Base-by-base conservation (phyloP, 768 basidiomycete genomes). In the Termitomyces sp. region DNA sequence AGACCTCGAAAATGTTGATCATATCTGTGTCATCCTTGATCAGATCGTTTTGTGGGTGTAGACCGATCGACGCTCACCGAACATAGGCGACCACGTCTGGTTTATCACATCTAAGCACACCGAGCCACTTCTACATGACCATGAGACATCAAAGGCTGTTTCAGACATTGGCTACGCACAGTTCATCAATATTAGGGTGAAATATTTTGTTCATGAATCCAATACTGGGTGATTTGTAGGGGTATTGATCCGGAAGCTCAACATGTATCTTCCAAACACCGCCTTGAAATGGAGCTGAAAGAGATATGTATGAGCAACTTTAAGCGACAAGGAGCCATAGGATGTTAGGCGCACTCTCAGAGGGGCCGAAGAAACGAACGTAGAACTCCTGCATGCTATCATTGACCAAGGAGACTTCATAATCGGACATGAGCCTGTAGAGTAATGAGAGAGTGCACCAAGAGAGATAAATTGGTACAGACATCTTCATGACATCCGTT, bases 161-260 rank as follows among this genome's bases (percentile, higher is more conserved):
- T 42, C 36, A 41, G 31, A 56, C 49, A 20, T 55, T 59, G 43
- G 26, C 46, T n/a, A 78, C 93, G 68, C 71, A 98, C 90, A 97
- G 77, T 73, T 99, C 97, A 74, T 99, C 97, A 67, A 99, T 99
- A 69, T 99, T 99, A 20, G 97, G 97, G 66, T 98, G 97, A 70
- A 97, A 98, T 71, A 99, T 98, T 88, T 98, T 98, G 83, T 99
- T 99, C 93, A 97, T 95, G 75, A 99, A 99, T 2, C 97, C 97
- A 64, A 99, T 99, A 69, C 92, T 94, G 5, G 97, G 97, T 29
- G 93, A 96, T 74, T 98, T 98, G 85, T 89, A 99, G 2, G 97
- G 97, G 69, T 98, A 99, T 72, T 97, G 94, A 62, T 98, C 94
- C 24, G 96, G 97, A 22, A 99, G 81, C 70, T 99, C 97, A 58